Evolutionary conservation across 495 filamentous ascomycete genomes (phyloP), one percentile per base, ranked within the genome.

Genomic region (Penicillium alfredii): DNA sequence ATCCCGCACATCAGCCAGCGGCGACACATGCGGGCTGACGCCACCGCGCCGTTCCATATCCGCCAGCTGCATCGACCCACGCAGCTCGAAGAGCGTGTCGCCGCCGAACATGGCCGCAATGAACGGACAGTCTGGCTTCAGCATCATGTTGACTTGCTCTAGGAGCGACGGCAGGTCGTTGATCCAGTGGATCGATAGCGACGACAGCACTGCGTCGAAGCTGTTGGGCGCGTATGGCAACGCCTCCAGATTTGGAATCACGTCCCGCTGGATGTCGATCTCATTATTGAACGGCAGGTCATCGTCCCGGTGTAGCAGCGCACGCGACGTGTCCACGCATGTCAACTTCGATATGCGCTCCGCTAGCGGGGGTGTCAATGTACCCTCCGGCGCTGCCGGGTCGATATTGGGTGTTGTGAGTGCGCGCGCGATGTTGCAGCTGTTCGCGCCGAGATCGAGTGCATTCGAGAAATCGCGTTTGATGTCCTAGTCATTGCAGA

Each of bases 61-160:
- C 3, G 93, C 89, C 0, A 99, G 75, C 66, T 97, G 93, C 30
- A 99, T 70, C 25, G 86, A 89, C 4, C 89, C 93, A 11, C 93
- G 85, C 33, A 99, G 76, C 69, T 99, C 93, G 61, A 81, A 97
- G 12, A 99, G 70, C 8, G 86, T 85, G 53, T 99, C 93, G 0
- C 93, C 93, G 35, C 93, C 93, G 28, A 93, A 78, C 88, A 99
- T 97, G 33, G 88, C 92, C 8, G 81, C 92, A 22, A 99, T 78
- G 56, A 99, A 94, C 9, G 93, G 89, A 26, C 76, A 71, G 55
- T 99, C 93, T 0, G 92, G 88, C 61, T 90, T 90, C 10, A 99
- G 76, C 22, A 89, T 70, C 26, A 67, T 69, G 64, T 92, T 87
- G 45, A 94, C 74, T 55, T 94, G 85, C 21, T 75, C 61, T 1